Conservation (phyloP, 768 basidiomycete genomes). For the Arthromyces matolae region DNA sequence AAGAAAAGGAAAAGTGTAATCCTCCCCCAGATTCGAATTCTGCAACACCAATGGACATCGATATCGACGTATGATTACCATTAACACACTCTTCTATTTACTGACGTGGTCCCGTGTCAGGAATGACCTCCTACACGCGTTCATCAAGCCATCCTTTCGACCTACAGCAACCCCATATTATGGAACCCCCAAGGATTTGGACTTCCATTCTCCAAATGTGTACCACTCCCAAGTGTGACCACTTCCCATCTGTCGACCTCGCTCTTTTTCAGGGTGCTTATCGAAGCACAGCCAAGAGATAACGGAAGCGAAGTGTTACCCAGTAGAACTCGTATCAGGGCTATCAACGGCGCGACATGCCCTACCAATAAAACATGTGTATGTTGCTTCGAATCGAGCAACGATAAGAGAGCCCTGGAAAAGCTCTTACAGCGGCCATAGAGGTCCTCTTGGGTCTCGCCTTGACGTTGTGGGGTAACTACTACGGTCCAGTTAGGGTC, state of each 20-base stretch:
- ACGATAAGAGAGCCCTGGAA: neutral
- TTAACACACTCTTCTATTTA: too few species aligned
- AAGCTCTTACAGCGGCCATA: neutral
- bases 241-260: neutral
- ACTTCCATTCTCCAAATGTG: neutral
- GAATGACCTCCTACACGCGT: neutral
- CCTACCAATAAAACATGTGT: neutral
- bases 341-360: slow-evolving; percentile 3
- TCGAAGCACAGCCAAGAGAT: neutral
- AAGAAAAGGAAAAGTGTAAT: slow-evolving; percentile 29
- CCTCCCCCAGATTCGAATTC: slow-evolving; percentile 15
- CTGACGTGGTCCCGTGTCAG: too few species aligned
- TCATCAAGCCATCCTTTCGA: neutral
- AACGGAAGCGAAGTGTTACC: neutral
- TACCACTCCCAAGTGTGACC: neutral
- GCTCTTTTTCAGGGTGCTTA: slow-evolving; percentile 1
- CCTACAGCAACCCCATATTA: neutral
- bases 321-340: neutral
- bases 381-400: neutral
- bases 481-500: neutral
- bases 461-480: neutral
- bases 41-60: slow-evolving; percentile 16
- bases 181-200: neutral
- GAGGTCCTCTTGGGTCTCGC: neutral
- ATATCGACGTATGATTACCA: slow-evolving; percentile 8